Evolutionary conservation across 2,329 filamentous ascomycete species (phyloP).

Genomic region (Stagonosporopsis cucurbitacearum): DNA sequence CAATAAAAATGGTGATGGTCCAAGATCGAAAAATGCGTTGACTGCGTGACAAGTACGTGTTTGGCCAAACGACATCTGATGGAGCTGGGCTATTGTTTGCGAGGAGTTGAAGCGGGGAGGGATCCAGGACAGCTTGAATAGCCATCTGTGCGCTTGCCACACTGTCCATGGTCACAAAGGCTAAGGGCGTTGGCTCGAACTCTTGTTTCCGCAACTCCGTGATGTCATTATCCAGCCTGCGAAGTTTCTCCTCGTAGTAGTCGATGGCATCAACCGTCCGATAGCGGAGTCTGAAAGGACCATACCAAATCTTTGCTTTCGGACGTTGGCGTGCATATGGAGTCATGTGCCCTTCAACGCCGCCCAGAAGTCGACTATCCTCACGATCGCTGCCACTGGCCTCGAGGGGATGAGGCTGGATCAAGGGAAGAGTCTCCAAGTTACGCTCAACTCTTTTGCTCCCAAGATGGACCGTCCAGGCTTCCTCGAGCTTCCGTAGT

Average conservation of each 20-base stretch:
- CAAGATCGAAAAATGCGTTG: slow-evolving; percentile 79
- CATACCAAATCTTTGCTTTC: slow-evolving; percentile 77
- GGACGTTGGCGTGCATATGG: slow-evolving; percentile 63
- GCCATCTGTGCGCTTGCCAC: slow-evolving; percentile 94
- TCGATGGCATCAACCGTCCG: slow-evolving; percentile 88
- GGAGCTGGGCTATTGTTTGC: slow-evolving; percentile 88
- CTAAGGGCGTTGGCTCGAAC: slow-evolving; percentile 79
- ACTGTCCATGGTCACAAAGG: slow-evolving; percentile 97
- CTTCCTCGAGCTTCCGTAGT: slow-evolving; percentile 77
- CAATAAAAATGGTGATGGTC: slow-evolving; percentile 83
- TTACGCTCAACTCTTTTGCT: slow-evolving; percentile 59
- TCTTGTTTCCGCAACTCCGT: slow-evolving; percentile 72
- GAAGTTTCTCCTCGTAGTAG: slow-evolving; percentile 88
- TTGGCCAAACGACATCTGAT: slow-evolving; percentile 91
- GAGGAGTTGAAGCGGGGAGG: slow-evolving; percentile 82
- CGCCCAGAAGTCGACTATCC: slow-evolving; percentile 65
- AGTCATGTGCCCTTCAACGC: slow-evolving; percentile 53
- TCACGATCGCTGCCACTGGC: slow-evolving; percentile 52
- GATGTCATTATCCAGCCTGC: slow-evolving; percentile 78
- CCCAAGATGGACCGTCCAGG: slow-evolving; percentile 80
- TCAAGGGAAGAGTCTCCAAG: slow-evolving; percentile 58
- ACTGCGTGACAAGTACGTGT: slow-evolving; percentile 82
- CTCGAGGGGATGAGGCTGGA: slow-evolving; percentile 52
- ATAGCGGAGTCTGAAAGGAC: slow-evolving; percentile 73
- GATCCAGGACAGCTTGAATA: slow-evolving; percentile 91